Conservation (phyloP, 2,329 filamentous ascomycete species). For the Diaporthe sp. region DNA sequence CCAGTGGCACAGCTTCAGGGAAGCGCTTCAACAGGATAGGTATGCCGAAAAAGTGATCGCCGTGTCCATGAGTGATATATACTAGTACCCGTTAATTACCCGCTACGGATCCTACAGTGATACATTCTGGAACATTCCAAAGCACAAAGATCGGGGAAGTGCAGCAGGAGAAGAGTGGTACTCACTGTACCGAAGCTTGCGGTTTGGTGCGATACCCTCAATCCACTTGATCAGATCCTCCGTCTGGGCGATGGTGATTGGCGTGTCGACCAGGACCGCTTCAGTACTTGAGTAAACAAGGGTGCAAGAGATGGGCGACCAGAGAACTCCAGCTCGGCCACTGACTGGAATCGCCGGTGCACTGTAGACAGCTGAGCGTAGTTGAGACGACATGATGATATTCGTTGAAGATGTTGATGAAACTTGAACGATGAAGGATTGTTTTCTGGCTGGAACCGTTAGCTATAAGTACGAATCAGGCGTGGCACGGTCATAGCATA, state of each 20-base stretch:
- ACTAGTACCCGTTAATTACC: not conserved
- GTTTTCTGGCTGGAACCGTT: not conserved
- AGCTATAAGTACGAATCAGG: not conserved
- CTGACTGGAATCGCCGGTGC: not conserved
- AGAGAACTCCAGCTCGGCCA: not conserved
- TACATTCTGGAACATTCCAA: too few relatives aligned
- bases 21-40: not conserved
- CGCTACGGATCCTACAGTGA: too few relatives aligned
- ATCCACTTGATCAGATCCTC: not conserved
- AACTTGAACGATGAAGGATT: not conserved
- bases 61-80: conserved; percentile 1
- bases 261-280: conserved; percentile 5
- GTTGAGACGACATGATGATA: not conserved
- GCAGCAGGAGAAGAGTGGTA: too few relatives aligned
- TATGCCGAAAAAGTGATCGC: not conserved
- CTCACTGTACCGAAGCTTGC: not conserved
- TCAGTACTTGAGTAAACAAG: not conserved
- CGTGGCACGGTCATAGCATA: not conserved
- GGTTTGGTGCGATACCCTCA: not conserved
- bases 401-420: not conserved
- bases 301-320: conserved; percentile 1
- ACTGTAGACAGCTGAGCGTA: conserved; percentile 6
- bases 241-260: not conserved
- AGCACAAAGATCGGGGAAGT: too few relatives aligned
- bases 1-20: not conserved